phyloP scores from a whole-genome alignment of 2,329 filamentous ascomycete genomes.

The Alternaria alternata region DNA sequence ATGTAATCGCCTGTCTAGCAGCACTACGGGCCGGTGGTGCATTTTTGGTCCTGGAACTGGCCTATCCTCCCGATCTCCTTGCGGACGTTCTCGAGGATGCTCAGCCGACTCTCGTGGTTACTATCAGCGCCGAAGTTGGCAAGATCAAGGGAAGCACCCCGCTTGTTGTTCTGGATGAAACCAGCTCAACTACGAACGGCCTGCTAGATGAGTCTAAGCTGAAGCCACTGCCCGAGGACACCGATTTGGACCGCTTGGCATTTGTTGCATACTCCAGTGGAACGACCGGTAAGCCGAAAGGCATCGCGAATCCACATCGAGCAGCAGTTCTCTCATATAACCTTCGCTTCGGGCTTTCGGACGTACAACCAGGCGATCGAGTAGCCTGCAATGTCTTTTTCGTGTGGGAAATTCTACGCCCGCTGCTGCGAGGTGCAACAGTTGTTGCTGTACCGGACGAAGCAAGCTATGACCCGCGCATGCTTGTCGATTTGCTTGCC shows the following conservation, averaged over 20 bases:
- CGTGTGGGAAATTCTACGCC: constrained; percentile 83
- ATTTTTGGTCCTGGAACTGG: constrained; percentile 80
- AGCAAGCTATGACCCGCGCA: constrained; percentile 77
- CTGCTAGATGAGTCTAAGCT: constrained; percentile 55
- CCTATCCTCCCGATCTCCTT: constrained; percentile 76
- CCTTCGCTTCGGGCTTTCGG: constrained; percentile 73
- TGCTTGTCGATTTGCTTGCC: constrained; percentile 74
- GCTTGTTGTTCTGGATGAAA: constrained; percentile 70
- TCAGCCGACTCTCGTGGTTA: constrained; percentile 74
- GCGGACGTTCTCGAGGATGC: constrained; percentile 81
- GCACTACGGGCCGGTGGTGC: constrained; percentile 81
- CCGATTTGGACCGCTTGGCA: constrained; percentile 75
- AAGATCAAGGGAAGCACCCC: constrained; percentile 71
- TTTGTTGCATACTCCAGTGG: constrained; percentile 86
- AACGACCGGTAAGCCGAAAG: constrained; percentile 81
- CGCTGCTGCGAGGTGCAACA: constrained; percentile 77
- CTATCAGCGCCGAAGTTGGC: constrained; percentile 68
- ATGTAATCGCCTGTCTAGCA: constrained; percentile 80
- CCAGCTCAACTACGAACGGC: constrained; percentile 29
- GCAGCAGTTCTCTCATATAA: constrained; percentile 78
- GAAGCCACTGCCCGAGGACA: constrained; percentile 64
- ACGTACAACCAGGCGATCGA: constrained; percentile 74
- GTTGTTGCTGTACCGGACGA: constrained; percentile 79
- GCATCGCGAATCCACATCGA: constrained; percentile 80
- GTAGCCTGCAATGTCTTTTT: constrained; percentile 92